Base-by-base conservation (phyloP, 129 eudicot species). In the Flaveria sonorensis region DNA sequence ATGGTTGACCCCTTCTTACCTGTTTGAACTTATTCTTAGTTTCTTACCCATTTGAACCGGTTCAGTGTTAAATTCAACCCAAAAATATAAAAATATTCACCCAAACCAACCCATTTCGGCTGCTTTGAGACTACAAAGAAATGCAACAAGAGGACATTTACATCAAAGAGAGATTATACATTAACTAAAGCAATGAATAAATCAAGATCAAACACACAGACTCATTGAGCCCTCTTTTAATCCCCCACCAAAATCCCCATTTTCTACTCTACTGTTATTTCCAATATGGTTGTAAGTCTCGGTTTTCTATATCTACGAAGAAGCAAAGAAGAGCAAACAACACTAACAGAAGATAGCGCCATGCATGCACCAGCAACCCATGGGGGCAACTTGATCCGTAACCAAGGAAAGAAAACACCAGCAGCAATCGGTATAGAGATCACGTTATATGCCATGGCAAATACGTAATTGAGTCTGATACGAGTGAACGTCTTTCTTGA, bases 281-380 rank as follows among this genome's bases (percentile, higher is more conserved):
- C 97, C 71, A 94, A 61, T 71, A 91, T 85, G 40, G 91, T 86
- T 2, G 97, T 89, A 67, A 94, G 96, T 73, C 96, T 81, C 0
- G 98, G 98, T 75, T 87, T 94, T 71, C 79, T 94, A 75, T 94
- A 94, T 75, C 90, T 84, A 74, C 91, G 87, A 60, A 94, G 92
- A 79, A 91, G 92, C 83, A 94, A 85, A 67, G 98, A 94, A 21
- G 98, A 94, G 75, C 98, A 94, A 0, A 94, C 98, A 30, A 94
- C 98, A 78, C 92, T 94, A 30, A 91, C 93, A 47, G 98, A 94
- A 3, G 98, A 94, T 39, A 94, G 66, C 3, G 98, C 98, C 98
- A 94, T 94, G 77, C 97, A 94, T 0, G 98, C 98, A 75, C 98
- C 98, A 10, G 97, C 98, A 7, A 87, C 97, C 98, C 98, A 94